Evolutionary conservation across 345 rosid genomes (phyloP), one percentile per base, ranked within the genome.

Genomic region (Eucalyptus sp.): DNA sequence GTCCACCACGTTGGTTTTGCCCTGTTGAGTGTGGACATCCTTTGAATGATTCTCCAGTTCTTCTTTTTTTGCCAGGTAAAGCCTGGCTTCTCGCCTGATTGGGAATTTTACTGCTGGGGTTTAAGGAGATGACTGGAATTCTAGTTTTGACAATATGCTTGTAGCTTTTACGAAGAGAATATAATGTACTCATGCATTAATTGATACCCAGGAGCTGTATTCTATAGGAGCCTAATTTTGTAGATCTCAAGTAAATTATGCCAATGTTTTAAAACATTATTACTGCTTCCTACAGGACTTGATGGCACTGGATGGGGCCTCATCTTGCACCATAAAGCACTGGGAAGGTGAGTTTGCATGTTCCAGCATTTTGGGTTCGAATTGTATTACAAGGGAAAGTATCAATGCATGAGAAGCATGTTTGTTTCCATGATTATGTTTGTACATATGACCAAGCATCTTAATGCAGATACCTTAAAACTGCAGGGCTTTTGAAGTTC

Each of bases 1-100:
- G 99, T 43, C 96, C 97, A 50, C 99, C 98, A 33, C 93, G 99
- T 89, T 97, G 99, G 99, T 96, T 97, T 93, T 95, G 96, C 92
- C 99, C 99, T 2, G 91, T 94, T 50, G 99, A 94, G 79, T 96
- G 99, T 89, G 98, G 98, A 49, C 90, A 86, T 18, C 98, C 99
- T 3, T 50, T 94, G 37, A 89, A 94, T 88, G 94, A 91, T 92
- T 95, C 99, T 88, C 99, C 99, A 43, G 86, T 92, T 87, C 96
- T 97, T 88, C 91, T 97, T 86, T 97, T 94, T 92, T 91, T 95
- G 92, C 99, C 99, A 46, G 99, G 99, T 96, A 94, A 94, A 50
- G 14, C 37, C 49, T 88, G 71, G 62, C 58, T 86, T 62, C 86
- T 85, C 15, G 51, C 56, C 44, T 89, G 68, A 58, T 14, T 43